These are phyloP conservation scores for Rosa chinensis DNA, from an alignment of 306 rosid genomes.

Conservation along the genomic window DNA sequence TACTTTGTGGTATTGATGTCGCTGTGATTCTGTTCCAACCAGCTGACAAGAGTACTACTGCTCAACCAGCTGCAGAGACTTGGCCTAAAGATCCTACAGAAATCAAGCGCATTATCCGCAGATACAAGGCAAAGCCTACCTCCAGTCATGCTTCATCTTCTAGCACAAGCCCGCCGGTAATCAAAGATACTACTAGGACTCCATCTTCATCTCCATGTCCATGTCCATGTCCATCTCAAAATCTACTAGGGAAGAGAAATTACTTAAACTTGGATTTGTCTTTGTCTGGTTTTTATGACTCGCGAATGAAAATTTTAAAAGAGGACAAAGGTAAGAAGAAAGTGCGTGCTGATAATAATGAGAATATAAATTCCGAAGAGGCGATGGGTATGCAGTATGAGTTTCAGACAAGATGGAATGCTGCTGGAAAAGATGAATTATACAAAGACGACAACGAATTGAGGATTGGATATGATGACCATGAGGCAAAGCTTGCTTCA, in stretches of 20 bases:
- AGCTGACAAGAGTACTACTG: background rate
- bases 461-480: background rate
- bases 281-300: background rate
- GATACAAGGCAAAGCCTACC: background rate
- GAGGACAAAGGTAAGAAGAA: background rate
- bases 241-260: background rate
- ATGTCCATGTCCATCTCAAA: background rate
- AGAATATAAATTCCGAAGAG: background rate
- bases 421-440: no score
- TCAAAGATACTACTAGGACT: background rate
- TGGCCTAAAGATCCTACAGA: background rate
- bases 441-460: no score
- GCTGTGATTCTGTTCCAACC: background rate
- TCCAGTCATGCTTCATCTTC: background rate
- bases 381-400: background rate
- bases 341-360: background rate
- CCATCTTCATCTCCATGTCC: background rate
- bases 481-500: background rate
- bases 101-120: background rate
- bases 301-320: background rate
- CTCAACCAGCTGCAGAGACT: background rate
- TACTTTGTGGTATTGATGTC: background rate
- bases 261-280: background rate
- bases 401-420: no score
- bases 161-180: background rate